Base-by-base conservation (phyloP, 805 yeast genomes). In the Dipodascopsis uninucleata region DNA sequence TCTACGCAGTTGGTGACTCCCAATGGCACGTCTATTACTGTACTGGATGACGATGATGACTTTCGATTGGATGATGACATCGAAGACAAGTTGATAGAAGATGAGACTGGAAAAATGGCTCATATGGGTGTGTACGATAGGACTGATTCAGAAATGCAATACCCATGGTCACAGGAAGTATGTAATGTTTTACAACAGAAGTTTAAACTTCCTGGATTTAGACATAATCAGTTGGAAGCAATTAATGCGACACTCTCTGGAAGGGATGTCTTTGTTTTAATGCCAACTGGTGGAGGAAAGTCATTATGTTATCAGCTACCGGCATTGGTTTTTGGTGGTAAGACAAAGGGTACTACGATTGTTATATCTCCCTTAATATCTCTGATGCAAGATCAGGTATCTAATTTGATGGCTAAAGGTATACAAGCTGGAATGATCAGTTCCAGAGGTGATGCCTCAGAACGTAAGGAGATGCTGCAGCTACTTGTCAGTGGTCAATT, bases 251-350 rank as follows among this genome's bases (percentile, higher is more conserved):
- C 75, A 2, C 85, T 24, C 59, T 81, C 75, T 4, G 96, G 96
- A 1, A 73, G 75, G 34, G 98, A 93, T 63, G 95, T 85, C 0
- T 87, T 93, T 67, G 97, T 93, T 1, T 70, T 93, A 57, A 90
- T 93, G 96, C 98, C 98, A 0, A 93, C 98, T 0, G 98, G 98
- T 29, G 98, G 98, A 39, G 98, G 98, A 39, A 93, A 93, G 61
- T 89, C 97, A 0, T 67, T 93, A 24, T 93, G 98, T 62, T 93
- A 89, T 64, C 98, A 93, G 64, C 71, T 93, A 28, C 97, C 98
- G 0, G 96, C 98, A 0, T 70, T 93, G 34, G 79, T 90, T 1
- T 71, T 72, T 32, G 71, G 81, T 1, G 96, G 96, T 1, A 71
- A 63, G 18, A 85, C 95, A 0, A 67, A 66, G 14, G 97, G 97